phyloP scores from a whole-genome alignment of 2,329 filamentous ascomycete species.

The Aspergillus puulaauensis region DNA sequence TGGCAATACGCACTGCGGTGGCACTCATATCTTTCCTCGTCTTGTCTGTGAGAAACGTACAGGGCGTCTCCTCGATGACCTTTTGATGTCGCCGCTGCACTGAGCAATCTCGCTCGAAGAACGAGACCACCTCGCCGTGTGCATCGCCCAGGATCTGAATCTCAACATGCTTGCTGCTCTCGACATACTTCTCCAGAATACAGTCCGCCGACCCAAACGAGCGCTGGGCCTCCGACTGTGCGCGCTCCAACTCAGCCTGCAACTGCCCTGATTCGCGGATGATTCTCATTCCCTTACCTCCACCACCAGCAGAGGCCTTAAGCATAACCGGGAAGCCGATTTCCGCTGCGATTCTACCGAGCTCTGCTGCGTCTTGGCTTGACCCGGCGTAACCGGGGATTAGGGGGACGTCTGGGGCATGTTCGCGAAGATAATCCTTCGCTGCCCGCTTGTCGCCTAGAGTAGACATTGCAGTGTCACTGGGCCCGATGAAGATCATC shows the following conservation, averaged over 20 bases:
- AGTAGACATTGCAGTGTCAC: constrained; percentile 28
- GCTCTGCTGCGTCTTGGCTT: constrained; percentile 21
- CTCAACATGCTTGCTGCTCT: constrained; percentile 66
- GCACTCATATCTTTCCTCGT: constrained; percentile 37
- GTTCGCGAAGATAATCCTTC: not conserved
- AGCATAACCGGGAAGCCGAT: constrained; percentile 46
- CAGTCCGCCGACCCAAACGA: constrained; percentile 45
- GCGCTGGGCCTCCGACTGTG: constrained; percentile 40
- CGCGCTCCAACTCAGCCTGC: constrained; percentile 34
- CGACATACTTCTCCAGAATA: constrained; percentile 47
- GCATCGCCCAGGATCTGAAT: constrained; percentile 88
- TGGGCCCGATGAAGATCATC: constrained; percentile 36
- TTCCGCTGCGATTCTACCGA: constrained; percentile 20
- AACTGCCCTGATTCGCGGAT: constrained; percentile 34
- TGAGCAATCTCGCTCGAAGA: constrained; percentile 86
- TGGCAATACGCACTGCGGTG: constrained; percentile 39
- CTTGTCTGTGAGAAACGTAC: constrained; percentile 56
- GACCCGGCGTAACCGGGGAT: constrained; percentile 15
- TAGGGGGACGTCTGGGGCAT: not conserved
- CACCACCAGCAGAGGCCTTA: constrained; percentile 51
- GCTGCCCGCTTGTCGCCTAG: constrained; percentile 31
- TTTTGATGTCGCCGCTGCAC: constrained; percentile 87
- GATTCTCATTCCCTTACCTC: constrained; percentile 46
- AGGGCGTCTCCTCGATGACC: constrained; percentile 85
- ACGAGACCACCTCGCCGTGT: constrained; percentile 72